phyloP scores from a whole-genome alignment of 2,329 filamentous ascomycete species.

The Magnaporthiopsis rhizophila region DNA sequence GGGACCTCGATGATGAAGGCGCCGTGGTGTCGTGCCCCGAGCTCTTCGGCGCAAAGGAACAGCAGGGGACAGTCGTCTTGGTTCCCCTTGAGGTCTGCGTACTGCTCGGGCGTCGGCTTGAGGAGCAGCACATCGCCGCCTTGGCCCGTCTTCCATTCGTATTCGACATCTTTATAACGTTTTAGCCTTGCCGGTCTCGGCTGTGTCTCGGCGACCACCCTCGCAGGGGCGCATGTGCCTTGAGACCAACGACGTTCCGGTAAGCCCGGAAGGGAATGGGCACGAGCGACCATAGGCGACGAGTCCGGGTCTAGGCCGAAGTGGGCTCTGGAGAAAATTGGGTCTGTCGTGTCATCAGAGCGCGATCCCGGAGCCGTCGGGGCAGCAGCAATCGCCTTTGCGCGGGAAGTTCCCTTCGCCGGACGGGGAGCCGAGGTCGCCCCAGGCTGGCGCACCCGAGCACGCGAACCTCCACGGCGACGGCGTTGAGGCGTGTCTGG shows the following conservation, averaged over 20 bases:
- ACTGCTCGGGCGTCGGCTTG: constrained; percentile 4
- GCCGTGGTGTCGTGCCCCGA: constrained; percentile 3
- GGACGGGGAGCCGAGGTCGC: not conserved
- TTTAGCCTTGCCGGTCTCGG: not conserved
- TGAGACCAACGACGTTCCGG: not conserved
- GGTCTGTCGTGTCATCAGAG: not conserved
- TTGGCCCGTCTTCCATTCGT: constrained; percentile 16
- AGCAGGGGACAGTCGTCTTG: constrained; percentile 3
- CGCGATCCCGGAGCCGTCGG: not conserved
- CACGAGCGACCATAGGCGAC: not conserved
- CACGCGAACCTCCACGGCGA: not conserved
- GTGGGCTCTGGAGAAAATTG: not conserved
- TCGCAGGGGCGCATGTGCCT: too few relatives aligned
- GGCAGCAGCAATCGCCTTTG: not conserved
- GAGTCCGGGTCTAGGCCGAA: not conserved
- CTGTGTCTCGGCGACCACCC: not conserved
- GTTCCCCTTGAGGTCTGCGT: constrained; percentile 2
- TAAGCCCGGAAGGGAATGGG: not conserved
- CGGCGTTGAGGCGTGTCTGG: not conserved
- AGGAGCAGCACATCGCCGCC: constrained; percentile 13
- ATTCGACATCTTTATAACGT: not conserved
- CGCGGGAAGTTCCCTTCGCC: not conserved
- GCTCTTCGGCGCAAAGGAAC: constrained; percentile 4
- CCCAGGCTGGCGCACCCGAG: not conserved
- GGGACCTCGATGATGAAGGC: constrained; percentile 5